Evolutionary conservation across 768 basidiomycete species (phyloP).

Genomic region (Tricholoma bakamatsutake): DNA sequence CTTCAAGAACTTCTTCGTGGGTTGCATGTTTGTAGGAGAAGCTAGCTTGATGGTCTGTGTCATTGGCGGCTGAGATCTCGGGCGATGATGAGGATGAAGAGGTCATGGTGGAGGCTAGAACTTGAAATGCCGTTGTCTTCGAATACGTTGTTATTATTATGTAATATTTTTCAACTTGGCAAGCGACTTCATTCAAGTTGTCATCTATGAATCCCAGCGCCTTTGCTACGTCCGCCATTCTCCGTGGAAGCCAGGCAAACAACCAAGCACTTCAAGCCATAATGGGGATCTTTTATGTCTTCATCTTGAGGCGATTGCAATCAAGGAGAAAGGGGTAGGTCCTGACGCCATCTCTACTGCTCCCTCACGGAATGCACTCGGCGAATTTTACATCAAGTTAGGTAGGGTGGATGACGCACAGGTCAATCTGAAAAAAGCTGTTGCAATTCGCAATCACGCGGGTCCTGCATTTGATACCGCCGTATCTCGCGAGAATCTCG

Average conservation of each 20-base stretch:
- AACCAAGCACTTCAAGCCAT: conserved; percentile 4
- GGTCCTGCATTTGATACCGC: conserved; percentile 26
- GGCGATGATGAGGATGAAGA: conserved; percentile 78
- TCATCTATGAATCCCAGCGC: not conserved
- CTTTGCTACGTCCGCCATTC: not conserved
- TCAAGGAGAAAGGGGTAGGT: conserved; percentile 20
- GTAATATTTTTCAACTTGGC: not conserved
- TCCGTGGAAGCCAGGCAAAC: not conserved
- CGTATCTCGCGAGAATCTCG: conserved; percentile 32
- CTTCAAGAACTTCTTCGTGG: conserved; percentile 84
- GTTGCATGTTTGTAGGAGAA: conserved; percentile 68
- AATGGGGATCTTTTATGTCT: conserved; percentile 6
- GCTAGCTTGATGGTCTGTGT: conserved; percentile 27
- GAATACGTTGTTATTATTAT: not conserved
- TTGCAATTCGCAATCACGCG: conserved; percentile 15
- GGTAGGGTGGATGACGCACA: conserved; percentile 31
- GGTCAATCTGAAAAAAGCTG: conserved; percentile 27
- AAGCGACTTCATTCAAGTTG: no score
- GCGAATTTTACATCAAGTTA: conserved; percentile 29
- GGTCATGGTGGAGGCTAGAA: conserved; percentile 44
- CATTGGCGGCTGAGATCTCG: conserved; percentile 51
- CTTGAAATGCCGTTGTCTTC: not conserved
- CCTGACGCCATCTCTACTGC: conserved; percentile 18
- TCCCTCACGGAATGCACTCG: conserved; percentile 27
- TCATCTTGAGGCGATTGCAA: conserved; percentile 24